Evolutionary conservation across 345 rosid genomes (phyloP).

Genomic region (Geranium rotundifolium): DNA sequence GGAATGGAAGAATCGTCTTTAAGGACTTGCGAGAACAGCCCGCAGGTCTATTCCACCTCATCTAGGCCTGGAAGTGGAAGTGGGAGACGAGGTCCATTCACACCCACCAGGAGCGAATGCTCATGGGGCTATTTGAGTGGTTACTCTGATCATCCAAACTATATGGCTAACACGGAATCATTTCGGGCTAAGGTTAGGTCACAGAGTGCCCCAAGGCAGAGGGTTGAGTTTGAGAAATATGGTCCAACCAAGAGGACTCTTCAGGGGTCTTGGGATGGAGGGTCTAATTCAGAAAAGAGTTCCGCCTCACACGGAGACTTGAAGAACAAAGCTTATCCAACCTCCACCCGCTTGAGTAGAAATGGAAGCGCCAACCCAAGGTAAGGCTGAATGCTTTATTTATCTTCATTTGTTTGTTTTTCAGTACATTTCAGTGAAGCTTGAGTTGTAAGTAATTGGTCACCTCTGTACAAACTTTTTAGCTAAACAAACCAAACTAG

Average conservation of each 20-base stretch:
- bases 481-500: neutral
- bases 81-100: slow-evolving; percentile 60
- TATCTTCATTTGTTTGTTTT: neutral
- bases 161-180: slow-evolving; percentile 89
- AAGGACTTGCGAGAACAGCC: slow-evolving; percentile 59
- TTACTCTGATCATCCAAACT: slow-evolving; percentile 65
- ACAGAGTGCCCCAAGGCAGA: slow-evolving; percentile 89
- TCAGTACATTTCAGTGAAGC: neutral
- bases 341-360: slow-evolving; percentile 24
- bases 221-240: slow-evolving; percentile 49
- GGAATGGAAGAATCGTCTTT: slow-evolving; percentile 22
- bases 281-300: slow-evolving; percentile 29
- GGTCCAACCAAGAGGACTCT: slow-evolving; percentile 26
- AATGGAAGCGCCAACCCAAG: slow-evolving; percentile 21
- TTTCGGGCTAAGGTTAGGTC: slow-evolving; percentile 68
- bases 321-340: slow-evolving; percentile 22
- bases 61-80: slow-evolving; percentile 61
- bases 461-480: neutral
- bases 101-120: slow-evolving; percentile 70
- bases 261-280: slow-evolving; percentile 36
- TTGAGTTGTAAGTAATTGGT: neutral
- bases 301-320: slow-evolving; percentile 26
- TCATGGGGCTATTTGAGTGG: slow-evolving; percentile 53
- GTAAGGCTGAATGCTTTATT: slow-evolving; percentile 12
- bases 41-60: slow-evolving; percentile 42